Evolutionary conservation across 148 eudicot genomes (phyloP).

Genomic region (Spergularia bocconei): DNA sequence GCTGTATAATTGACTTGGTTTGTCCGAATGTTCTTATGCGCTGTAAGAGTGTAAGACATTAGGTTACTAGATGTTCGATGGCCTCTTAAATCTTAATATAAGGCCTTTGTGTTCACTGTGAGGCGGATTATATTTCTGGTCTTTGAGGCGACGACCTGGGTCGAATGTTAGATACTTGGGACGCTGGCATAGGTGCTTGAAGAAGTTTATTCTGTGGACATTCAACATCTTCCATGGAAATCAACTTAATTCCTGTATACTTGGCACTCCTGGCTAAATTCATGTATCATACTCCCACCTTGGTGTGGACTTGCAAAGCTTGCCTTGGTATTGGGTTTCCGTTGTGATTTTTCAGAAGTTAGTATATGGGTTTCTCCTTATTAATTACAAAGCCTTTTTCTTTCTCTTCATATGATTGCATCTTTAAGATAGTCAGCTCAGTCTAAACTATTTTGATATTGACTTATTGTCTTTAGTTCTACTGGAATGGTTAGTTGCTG

Average conservation of each 20-base stretch:
- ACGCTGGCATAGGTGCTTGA: neutral
- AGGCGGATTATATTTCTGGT: neutral
- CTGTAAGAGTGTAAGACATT: neutral
- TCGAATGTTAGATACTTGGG: constrained; percentile 1
- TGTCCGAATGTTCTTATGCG: neutral
- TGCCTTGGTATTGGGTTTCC: too few relatives aligned
- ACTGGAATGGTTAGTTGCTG: neutral
- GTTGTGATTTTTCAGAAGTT: too few relatives aligned
- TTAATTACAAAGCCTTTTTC: neutral
- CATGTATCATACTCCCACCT: neutral
- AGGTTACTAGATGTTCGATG: neutral
- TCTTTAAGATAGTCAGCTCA: neutral
- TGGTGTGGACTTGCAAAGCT: neutral
- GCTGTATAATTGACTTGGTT: neutral
- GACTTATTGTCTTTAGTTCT: neutral
- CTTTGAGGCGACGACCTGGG: neutral
- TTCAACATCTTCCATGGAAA: neutral
- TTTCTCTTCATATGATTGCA: neutral
- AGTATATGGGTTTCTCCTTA: too few relatives aligned
- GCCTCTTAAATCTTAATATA: too few relatives aligned
- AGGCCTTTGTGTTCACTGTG: neutral
- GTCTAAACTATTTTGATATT: neutral
- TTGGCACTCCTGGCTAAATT: neutral
- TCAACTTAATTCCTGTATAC: neutral
- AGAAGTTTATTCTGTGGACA: neutral